Conservation (phyloP, 1,284 basidiomycete species). For the Spongiforma sp. region DNA sequence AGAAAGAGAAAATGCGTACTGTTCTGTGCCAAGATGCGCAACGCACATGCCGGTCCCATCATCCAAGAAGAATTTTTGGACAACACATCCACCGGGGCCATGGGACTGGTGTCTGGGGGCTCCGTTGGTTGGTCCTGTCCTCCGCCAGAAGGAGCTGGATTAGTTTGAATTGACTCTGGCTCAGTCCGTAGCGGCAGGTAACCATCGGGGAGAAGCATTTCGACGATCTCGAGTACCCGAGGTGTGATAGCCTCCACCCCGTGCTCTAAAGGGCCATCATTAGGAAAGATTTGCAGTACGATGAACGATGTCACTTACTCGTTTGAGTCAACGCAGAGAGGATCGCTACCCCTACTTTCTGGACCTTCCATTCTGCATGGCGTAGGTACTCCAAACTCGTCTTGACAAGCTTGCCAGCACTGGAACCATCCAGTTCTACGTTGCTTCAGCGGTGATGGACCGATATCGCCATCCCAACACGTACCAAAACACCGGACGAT, state of each 20-base stretch:
- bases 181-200: not conserved
- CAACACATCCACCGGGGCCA: not conserved
- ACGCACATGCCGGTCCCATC: not conserved
- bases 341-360: slow-evolving; percentile 28
- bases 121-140: not conserved
- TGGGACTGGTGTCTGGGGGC: not conserved
- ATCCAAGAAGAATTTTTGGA: not conserved
- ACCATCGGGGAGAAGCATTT: not conserved
- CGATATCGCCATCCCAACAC: too few species aligned
- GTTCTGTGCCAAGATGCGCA: slow-evolving; percentile 16
- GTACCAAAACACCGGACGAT: too few species aligned
- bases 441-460: too few species aligned
- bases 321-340: slow-evolving; percentile 30
- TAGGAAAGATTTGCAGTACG: not conserved
- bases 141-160: not conserved
- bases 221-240: too few species aligned
- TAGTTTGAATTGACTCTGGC: not conserved
- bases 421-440: too few species aligned
- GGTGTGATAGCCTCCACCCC: too few species aligned
- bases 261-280: not conserved
- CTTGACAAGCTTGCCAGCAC: too few species aligned
- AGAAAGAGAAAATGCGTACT: not conserved
- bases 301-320: slow-evolving; percentile 1
- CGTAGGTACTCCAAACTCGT: too few species aligned
- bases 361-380: too few species aligned